Evolutionary conservation across 2,329 filamentous ascomycete species (phyloP).

Genomic region (Cylindrodendrum hubeiense): DNA sequence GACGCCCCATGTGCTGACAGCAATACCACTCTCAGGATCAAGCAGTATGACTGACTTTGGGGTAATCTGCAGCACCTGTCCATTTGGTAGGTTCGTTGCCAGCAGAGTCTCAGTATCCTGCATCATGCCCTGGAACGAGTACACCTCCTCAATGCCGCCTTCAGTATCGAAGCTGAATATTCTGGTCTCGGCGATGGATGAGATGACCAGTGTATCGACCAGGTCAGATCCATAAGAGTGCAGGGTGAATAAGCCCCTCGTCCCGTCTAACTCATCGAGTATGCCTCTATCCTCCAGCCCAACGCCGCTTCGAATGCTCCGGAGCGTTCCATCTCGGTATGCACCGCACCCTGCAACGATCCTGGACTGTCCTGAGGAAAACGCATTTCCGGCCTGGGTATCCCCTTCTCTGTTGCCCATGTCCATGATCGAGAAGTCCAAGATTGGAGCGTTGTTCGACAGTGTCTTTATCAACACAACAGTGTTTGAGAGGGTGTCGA

Average conservation of each 20-base stretch:
- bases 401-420: slow-evolving; percentile 88
- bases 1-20: slow-evolving; percentile 70
- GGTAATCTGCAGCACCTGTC: slow-evolving; percentile 82
- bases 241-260: slow-evolving; percentile 80
- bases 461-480: slow-evolving; percentile 77
- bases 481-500: slow-evolving; percentile 56
- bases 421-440: slow-evolving; percentile 97
- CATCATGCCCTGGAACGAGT: slow-evolving; percentile 77
- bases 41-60: slow-evolving; percentile 71
- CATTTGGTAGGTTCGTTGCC: slow-evolving; percentile 72
- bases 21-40: slow-evolving; percentile 68
- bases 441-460: slow-evolving; percentile 86
- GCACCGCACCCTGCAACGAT: slow-evolving; percentile 95
- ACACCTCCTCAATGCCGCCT: slow-evolving; percentile 88
- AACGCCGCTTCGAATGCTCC: slow-evolving; percentile 93
- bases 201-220: slow-evolving; percentile 81
- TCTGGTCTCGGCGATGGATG: slow-evolving; percentile 86
- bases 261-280: slow-evolving; percentile 81
- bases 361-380: slow-evolving; percentile 93
- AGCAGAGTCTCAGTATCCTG: slow-evolving; percentile 80
- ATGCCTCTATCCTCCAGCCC: slow-evolving; percentile 89
- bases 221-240: slow-evolving; percentile 61
- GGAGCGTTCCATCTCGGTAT: slow-evolving; percentile 86
- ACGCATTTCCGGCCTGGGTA: slow-evolving; percentile 82
- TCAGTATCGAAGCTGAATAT: slow-evolving; percentile 80